Base-by-base conservation (phyloP, 1,284 basidiomycete genomes). In the Fomitopsis pinicola region DNA sequence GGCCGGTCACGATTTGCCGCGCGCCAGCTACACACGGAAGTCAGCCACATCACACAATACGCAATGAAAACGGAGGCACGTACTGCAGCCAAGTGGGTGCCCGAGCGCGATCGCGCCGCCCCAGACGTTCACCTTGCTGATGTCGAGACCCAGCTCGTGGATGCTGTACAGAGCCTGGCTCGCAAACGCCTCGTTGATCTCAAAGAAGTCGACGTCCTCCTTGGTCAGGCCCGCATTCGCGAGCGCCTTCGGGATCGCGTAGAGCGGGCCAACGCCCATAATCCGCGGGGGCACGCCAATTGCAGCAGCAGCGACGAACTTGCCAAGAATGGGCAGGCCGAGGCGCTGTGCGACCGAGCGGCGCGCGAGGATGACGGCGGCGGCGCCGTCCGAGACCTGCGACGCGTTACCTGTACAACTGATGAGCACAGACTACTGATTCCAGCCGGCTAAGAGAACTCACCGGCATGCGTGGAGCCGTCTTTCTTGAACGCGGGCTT, bases 331-430 rank as follows among this genome's bases (percentile, higher is more conserved):
- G 53, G 95, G 94, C 42, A 99, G 83, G 48, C 93, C 91, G 64
- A 97, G 88, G 71, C 89, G 91, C 77, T 92, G 89, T 19, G 97
- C 97, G 42, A 89, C 85, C 33, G 89, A 92, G 60, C 97, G 87
- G 63, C 94, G 86, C 40, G 94, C 84, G 61, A 98, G 88, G 59
- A 99, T 78, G 55, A 98, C 95, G 0, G 96, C 96, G 55, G 96
- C 95, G 26, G 97, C 97, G 64, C 97, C 97, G 71, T 99, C 97
- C n/a, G 94, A 95, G 54, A 99, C 88, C 75, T 98, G 96, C 28
- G 92, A 95, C 1, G 95, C 94, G 75, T 96, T 98, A 42, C 88
- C 85, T 83, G 61, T n/a, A 42, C 28, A 33, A 15, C 10, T n/a
- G 55, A 33, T 42, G 9, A 42, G 17, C 38, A 15, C 38, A 15